phyloP scores from a whole-genome alignment of 2,329 filamentous ascomycete species.

The Colletotrichum shisoi region DNA sequence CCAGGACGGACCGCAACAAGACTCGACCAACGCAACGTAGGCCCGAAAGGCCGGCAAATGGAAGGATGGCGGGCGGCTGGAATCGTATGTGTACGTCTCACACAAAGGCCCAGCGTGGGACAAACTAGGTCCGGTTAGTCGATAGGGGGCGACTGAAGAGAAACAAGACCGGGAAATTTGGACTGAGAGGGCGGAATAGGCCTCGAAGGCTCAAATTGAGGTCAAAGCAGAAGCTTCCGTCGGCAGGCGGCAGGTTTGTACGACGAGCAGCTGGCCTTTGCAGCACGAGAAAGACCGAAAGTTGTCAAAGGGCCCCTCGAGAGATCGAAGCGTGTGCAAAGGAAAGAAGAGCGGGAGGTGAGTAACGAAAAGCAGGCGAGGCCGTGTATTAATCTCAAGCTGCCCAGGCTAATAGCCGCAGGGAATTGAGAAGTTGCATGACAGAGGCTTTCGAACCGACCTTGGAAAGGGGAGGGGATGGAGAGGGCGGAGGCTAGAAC shows the following conservation, averaged over 20 bases:
- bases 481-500: neutral
- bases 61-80: neutral
- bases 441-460: neutral
- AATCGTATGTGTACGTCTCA: conserved; percentile 8
- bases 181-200: neutral
- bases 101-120: conserved; percentile 11
- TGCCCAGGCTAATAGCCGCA: conserved; percentile 30
- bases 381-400: conserved; percentile 34
- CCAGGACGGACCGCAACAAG: neutral
- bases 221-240: conserved; percentile 13
- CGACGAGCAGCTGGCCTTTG: conserved; percentile 30
- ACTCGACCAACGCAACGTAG: conserved; percentile 1
- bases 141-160: neutral
- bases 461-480: neutral
- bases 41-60: conserved; percentile 12
- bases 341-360: neutral
- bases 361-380: conserved; percentile 11
- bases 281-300: neutral
- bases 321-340: neutral
- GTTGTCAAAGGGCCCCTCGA: neutral
- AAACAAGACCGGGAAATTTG: neutral
- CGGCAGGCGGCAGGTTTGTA: conserved; percentile 17
- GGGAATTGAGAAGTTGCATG: conserved; percentile 25
- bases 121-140: neutral
- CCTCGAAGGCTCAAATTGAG: conserved; percentile 16